Conservation (phyloP, 139 green algal species). For the Desmodesmus armatus region DNA sequence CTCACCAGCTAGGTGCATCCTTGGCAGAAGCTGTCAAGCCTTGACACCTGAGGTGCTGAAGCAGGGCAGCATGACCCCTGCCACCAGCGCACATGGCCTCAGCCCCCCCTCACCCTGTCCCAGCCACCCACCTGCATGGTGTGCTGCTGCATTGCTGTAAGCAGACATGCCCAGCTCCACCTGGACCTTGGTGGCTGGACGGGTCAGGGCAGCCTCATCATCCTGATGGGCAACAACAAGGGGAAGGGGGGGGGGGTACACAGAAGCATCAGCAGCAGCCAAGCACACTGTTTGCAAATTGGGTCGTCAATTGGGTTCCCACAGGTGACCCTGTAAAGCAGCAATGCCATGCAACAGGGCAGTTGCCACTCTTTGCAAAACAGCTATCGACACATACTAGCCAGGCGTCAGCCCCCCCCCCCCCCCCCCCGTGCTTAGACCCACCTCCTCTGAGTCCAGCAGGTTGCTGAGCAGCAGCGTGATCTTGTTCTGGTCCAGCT, state of each 20-base stretch:
- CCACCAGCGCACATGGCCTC: no score
- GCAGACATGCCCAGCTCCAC: constrained; percentile 88
- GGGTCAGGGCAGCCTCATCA: constrained; percentile 63
- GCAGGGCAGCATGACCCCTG: no score
- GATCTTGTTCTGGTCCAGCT: constrained; percentile 81
- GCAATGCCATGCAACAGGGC: not conserved
- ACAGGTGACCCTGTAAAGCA: no score
- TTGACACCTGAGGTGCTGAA: no score
- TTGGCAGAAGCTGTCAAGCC: no score
- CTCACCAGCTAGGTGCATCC: no score
- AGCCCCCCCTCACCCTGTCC: no score
- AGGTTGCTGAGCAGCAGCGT: constrained; percentile 86
- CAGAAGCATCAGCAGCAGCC: not conserved
- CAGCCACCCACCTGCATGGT: no score
- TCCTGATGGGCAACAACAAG: constrained; percentile 12
- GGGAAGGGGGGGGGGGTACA: no score
- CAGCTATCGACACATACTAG: not conserved
- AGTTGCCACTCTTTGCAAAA: not conserved
- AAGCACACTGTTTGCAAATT: no score
- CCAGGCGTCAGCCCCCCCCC: not conserved
- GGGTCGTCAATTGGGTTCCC: no score
- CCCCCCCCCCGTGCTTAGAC: constrained; percentile 50
- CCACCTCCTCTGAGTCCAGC: constrained; percentile 79
- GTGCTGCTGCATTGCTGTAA: constrained; percentile 81
- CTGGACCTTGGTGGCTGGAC: constrained; percentile 75